Conservation (phyloP, 1,284 basidiomycete species). For the Ceratobasidium sp. region DNA sequence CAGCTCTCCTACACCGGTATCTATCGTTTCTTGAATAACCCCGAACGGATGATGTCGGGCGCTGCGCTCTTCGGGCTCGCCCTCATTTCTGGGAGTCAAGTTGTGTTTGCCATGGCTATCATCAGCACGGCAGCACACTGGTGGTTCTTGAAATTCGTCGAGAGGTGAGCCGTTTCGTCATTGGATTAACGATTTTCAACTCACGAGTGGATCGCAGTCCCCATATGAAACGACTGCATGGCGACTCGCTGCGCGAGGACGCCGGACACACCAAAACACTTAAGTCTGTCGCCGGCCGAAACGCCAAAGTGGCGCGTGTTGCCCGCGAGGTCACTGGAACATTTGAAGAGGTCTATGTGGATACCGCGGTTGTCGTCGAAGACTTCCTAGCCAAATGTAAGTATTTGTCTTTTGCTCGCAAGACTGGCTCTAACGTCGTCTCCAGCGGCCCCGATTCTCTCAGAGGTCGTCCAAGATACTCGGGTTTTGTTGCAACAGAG, state of each 20-base stretch:
- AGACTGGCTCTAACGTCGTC: constrained; percentile 9
- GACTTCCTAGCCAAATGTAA: constrained; percentile 91
- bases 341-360: constrained; percentile 94
- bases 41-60: constrained; percentile 91
- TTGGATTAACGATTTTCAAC: constrained; percentile 26
- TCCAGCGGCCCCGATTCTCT: constrained; percentile 71
- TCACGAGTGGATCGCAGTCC: constrained; percentile 70
- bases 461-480: constrained; percentile 91
- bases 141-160: constrained; percentile 92
- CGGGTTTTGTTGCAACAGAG: constrained; percentile 92
- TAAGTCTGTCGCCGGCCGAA: constrained; percentile 88
- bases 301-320: constrained; percentile 80
- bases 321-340: constrained; percentile 92
- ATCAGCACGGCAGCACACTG: constrained; percentile 87
- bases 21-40: constrained; percentile 96
- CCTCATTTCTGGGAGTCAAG: constrained; percentile 89
- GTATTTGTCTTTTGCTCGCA: constrained; percentile 53
- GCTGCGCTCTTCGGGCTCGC: constrained; percentile 95
- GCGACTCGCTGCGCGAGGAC: constrained; percentile 91
- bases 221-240: constrained; percentile 97
- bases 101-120: constrained; percentile 87
- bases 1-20: constrained; percentile 97
- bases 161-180: constrained; percentile 73
- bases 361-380: constrained; percentile 90
- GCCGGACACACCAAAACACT: constrained; percentile 98